Base-by-base conservation (phyloP, 2,329 filamentous ascomycete genomes). In the Coleophoma crateriformis region DNA sequence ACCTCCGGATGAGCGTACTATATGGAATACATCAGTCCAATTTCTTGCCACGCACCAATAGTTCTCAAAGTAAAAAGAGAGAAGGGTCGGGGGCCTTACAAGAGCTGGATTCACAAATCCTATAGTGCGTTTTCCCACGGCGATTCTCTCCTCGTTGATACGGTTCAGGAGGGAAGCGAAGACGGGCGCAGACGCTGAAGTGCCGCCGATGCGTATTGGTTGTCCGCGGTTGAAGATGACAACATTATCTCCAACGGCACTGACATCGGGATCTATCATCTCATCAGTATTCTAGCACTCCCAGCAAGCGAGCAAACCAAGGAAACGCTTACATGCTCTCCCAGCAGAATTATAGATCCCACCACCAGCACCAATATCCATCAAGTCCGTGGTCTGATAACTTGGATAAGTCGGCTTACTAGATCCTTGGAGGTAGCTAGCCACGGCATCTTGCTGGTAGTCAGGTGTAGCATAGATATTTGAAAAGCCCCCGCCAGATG, bases 91-190 rank as follows among this genome's bases (percentile, higher is more conserved):
- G 35, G 22, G 7, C 42, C 49, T 46, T 46, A 56, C 54, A 22
- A 58, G 46, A 38, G 45, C 49, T 14, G 56, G 55, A 58, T 84
- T 83, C 44, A 83, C 54, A 67, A 79, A 83, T 0, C 80, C 80
- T 7, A 72, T 45, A 4, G 65, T 61, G 4, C 50, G 53, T 62
- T 77, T 74, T 3, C 76, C 76, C 14, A 64, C 67, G 0, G 71
- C 67, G 22, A 84, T 62, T 22, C 79, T 66, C 2, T 76, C 78
- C 56, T 85, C 81, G 54, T 87, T 86, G 49, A 86, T 69, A 2
- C 85, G 69, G 3, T 75, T 70, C 33, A 86, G 68, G 50, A 85
- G 71, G 14, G 74, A 77, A 1, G 78, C 74, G 3, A 78, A 76
- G 0, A 78, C 67, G 0, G 84, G 84, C 2, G 77, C 65, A 0